These are phyloP conservation scores for Tephrocybe sp. DNA, from an alignment of 768 basidiomycete species.

Conservation along the genomic window DNA sequence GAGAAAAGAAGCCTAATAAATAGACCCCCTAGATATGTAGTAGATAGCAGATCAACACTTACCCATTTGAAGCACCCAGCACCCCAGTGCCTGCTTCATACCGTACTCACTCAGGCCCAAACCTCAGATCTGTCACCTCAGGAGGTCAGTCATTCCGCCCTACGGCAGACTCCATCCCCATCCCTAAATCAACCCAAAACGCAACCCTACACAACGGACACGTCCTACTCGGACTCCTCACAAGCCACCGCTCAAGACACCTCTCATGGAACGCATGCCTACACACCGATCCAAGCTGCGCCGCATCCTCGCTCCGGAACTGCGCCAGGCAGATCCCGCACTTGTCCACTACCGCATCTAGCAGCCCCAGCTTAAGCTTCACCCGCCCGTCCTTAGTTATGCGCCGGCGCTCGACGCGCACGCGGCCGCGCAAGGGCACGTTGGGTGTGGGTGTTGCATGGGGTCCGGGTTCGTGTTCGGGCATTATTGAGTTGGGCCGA, in stretches of 20 bases:
- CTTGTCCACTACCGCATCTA: conserved; percentile 62
- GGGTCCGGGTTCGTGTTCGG: neutral
- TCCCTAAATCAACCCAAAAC: conserved; percentile 28
- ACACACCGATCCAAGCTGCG: conserved; percentile 55
- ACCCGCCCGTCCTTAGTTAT: conserved; percentile 61
- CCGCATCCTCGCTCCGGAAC: conserved; percentile 59
- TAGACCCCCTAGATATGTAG: no score
- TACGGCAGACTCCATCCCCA: no score
- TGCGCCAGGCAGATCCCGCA: conserved; percentile 74
- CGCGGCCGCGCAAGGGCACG: conserved; percentile 35
- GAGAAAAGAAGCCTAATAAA: neutral
- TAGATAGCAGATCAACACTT: no score
- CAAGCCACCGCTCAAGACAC: conserved; percentile 64
- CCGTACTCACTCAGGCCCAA: no score
- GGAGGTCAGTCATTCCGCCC: neutral
- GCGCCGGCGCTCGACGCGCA: conserved; percentile 59
- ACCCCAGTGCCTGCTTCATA: no score
- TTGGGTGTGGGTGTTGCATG: conserved; percentile 20
- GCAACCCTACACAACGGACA: conserved; percentile 65
- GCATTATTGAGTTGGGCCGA: neutral
- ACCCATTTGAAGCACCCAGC: no score
- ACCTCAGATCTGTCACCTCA: no score
- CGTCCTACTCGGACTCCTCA: conserved; percentile 49
- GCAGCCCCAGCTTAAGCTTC: conserved; percentile 65
- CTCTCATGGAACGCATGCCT: conserved; percentile 65